Evolutionary conservation across 2,329 filamentous ascomycete species (phyloP), one percentile per base, ranked within the genome.

Genomic region (Sphaerostilbella broomeana): DNA sequence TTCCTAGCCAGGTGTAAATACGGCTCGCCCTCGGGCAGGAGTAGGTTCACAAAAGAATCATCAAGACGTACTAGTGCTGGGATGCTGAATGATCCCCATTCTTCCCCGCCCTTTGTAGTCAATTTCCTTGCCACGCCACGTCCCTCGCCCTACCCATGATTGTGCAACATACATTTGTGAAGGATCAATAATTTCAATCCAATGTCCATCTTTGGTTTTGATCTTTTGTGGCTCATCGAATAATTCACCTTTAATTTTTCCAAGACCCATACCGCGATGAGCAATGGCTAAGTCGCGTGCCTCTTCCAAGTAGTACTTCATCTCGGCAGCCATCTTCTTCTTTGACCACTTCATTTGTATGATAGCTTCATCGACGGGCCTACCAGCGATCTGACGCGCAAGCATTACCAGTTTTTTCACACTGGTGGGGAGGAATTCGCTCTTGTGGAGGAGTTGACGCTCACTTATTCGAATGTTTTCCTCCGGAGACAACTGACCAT

Each of bases 291-390:
- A 69, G 56, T 95, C 86, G 42, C 83, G 77, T 2, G 90, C 89
- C 53, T 85, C 75, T 56, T 92, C 78, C 13, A 98, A 69, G 56
- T 92, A 85, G 56, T 79, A 81, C 51, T 76, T 69, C 19, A 97
- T 78, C 55, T 95, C 87, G 50, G 77, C 70, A 6, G 90, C 86
- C 47, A 84, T 84, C 68, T 88, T 90, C 77, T 98, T 98, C 70
- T 87, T 86, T 61, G 83, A 90, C 68, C 90, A 97, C 40, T 82
- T 78, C 86, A 98, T 95, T 71, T 98, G 92, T 39, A 85, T 67
- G 50, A 97, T 86, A 11, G 92, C 92, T 24, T 98, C 89, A 42
- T 94, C 87, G 45, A 98, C 72, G n/a, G 82, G 81, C 75, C 95
- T 97, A 50, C 92, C 92, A 2, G 80, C 75, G 56, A 98, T 92